These are phyloP conservation scores for Coffea eugenioides DNA, from an alignment of 257 asterid genomes.

Conservation along the genomic window DNA sequence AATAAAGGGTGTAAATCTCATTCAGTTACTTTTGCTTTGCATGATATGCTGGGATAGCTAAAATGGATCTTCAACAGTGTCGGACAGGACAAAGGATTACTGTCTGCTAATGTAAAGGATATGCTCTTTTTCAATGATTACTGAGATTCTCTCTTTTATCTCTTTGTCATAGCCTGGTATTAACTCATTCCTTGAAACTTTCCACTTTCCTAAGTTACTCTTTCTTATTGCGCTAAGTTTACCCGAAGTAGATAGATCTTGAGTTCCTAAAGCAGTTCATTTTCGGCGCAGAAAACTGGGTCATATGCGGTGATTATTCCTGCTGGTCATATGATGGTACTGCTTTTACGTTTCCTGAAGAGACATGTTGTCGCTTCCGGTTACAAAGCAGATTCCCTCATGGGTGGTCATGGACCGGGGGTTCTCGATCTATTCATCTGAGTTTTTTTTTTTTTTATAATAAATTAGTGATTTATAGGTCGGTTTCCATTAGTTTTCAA, in stretches of 20 bases:
- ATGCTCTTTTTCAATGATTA: slow-evolving; percentile 7
- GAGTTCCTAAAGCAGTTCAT: not conserved
- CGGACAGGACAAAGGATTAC: slow-evolving; percentile 13
- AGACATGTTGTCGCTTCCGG: not conserved
- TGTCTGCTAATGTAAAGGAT: slow-evolving; percentile 5
- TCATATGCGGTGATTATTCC: not conserved
- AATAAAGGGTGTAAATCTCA: slow-evolving; percentile 21
- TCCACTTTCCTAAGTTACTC: not conserved
- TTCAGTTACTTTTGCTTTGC: slow-evolving; percentile 18
- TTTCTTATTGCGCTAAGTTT: not conserved
- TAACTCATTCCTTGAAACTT: not conserved
- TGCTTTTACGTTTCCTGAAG: not conserved
- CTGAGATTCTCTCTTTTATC: not conserved
- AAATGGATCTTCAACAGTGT: not conserved
- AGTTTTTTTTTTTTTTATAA: too few species aligned
- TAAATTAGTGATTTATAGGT: too few species aligned
- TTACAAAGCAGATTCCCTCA: slow-evolving; percentile 4
- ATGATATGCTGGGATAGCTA: slow-evolving; percentile 2
- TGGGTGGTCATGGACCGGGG: too few species aligned
- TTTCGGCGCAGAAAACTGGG: not conserved
- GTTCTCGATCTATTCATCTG: too few species aligned
- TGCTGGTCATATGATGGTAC: not conserved
- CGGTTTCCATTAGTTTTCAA: too few species aligned
- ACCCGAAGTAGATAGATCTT: not conserved
- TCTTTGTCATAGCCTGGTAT: not conserved